Base-by-base conservation (phyloP, 805 yeast genomes). In the Myxozyma geophila region DNA sequence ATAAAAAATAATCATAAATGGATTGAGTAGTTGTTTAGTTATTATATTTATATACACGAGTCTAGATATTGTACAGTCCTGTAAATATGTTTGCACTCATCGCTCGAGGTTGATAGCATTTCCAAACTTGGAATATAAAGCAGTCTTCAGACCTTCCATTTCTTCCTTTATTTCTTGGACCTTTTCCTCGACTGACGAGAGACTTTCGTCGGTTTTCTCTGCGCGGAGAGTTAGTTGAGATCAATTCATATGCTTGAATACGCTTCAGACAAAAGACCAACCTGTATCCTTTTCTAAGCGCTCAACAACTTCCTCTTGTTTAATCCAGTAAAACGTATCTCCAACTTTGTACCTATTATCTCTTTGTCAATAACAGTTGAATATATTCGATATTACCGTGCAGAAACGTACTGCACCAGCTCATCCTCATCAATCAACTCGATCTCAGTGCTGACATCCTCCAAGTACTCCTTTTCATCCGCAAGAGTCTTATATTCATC, bases 121-220 rank as follows among this genome's bases (percentile, higher is more conserved):
- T 33, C 98, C 99, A 73, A 93, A 95, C 75, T 89, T 91, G 17
- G 90, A 90, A 72, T 93, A 95, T 60, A 93, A 79, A n/a, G 80
- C 81, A 40, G 83, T 82, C 77, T 93, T 93, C 71, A 93, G 81
- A 36, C 75, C 82, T 9, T 76, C 75, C 75, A 93, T 79, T 63
- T 83, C 78, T 2, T 80, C 81, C 64, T 86, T 87, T 41, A 87
- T 78, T 0, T 74, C 79, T 1, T 80, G 84, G 40, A 89, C 79
- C 63, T 81, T 74, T 2, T 73, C 71, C 44, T 85, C 85, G 33
- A 83, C 70, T 1, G 72, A 72, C 0, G 75, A 79, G 23, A 92
- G 82, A 52, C 79, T 79, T 1, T 59, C 74, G 48, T 85, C 88
- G 49, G 90, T 74, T 6, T 67, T 72, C 60, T 82, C 70, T 65